Conservation (phyloP, 2,329 filamentous ascomycete genomes). For the Aspergillus flavus region DNA sequence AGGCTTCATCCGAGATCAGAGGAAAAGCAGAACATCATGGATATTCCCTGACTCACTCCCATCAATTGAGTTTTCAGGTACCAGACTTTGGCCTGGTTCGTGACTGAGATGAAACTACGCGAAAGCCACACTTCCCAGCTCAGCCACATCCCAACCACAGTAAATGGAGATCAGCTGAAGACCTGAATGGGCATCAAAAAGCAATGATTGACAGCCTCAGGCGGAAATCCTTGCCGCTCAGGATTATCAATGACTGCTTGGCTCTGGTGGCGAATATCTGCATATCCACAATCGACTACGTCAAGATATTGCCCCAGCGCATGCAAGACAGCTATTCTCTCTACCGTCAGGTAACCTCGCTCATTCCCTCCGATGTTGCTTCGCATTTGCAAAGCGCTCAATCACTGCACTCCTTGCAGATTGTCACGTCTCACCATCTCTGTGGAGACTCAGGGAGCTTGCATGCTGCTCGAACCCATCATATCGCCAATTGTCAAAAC, state of each 20-base stretch:
- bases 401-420: not conserved
- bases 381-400: not conserved
- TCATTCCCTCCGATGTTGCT: not conserved
- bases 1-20: not conserved
- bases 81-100: not conserved
- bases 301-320: not conserved
- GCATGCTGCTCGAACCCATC: not conserved
- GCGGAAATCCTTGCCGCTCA: not conserved
- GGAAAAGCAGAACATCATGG: not conserved
- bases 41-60: not conserved
- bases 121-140: slow-evolving; percentile 17
- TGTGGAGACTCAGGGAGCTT: not conserved
- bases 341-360: not conserved
- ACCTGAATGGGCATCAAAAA: not conserved
- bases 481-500: not conserved
- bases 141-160: slow-evolving; percentile 13
- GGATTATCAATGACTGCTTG: not conserved
- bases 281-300: not conserved
- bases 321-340: not conserved
- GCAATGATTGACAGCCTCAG: slow-evolving; percentile 4
- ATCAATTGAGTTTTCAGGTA: slow-evolving; percentile 2
- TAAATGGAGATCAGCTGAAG: not conserved
- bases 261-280: not conserved
- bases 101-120: slow-evolving; percentile 4
- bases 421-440: not conserved